Percentiles rank a stretch among this genome's conserved stretches.
phyloP scores from a whole-genome alignment of 2,329 filamentous ascomycete species.

The Colletotrichum incanum region DNA sequence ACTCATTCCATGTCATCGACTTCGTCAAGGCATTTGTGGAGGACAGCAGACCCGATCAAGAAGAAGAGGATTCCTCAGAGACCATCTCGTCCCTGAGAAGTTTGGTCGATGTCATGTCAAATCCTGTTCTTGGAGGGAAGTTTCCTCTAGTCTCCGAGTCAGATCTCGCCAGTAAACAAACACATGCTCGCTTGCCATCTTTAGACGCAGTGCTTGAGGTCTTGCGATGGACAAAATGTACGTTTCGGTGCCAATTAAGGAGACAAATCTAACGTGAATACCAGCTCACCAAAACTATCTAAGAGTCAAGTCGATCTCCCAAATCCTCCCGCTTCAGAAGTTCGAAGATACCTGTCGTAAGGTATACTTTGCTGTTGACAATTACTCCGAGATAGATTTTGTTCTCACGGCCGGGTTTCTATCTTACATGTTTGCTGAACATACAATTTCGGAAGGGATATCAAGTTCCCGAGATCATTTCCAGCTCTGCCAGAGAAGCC shows the following conservation, averaged over 20 bases:
- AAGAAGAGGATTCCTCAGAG: neutral
- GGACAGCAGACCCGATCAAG: neutral
- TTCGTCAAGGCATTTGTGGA: constrained; percentile 49
- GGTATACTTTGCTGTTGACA: constrained; percentile 55
- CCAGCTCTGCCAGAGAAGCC: constrained; percentile 15
- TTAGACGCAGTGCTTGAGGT: neutral
- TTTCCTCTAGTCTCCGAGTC: neutral
- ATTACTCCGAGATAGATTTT: constrained; percentile 52
- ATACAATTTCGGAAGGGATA: neutral
- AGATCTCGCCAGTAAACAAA: neutral
- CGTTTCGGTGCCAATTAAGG: neutral
- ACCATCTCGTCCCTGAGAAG: neutral
- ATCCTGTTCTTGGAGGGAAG: neutral
- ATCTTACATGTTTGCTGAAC: constrained; percentile 1
- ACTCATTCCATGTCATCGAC: constrained; percentile 52
- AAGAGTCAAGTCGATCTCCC: constrained; percentile 51
- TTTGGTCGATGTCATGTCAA: neutral
- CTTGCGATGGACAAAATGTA: neutral
- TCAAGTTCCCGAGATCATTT: neutral
- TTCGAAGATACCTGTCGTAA: constrained; percentile 53
- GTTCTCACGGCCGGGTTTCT: constrained; percentile 54
- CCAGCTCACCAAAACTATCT: constrained; percentile 44
- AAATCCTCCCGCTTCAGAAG: constrained; percentile 51
- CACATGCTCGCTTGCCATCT: neutral
- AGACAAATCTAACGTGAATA: neutral